Evolutionary conservation across 441 rosid species (phyloP).

Genomic region (Mallotus repandus): DNA sequence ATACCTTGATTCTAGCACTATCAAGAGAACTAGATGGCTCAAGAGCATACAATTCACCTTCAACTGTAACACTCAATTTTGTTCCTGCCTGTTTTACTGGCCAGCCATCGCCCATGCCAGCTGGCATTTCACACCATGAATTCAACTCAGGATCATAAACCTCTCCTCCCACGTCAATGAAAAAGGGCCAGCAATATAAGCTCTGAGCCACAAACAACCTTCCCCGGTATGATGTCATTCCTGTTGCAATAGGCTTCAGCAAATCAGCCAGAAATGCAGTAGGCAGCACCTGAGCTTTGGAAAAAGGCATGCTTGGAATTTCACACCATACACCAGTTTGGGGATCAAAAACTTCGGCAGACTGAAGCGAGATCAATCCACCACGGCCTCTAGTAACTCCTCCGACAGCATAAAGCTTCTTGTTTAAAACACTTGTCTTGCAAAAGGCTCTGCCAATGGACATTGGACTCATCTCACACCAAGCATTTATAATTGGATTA

Average conservation of each 20-base stretch:
- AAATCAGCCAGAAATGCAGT: slow-evolving; percentile 77
- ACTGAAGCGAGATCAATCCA: slow-evolving; percentile 71
- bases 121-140: slow-evolving; percentile 85
- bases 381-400: slow-evolving; percentile 71
- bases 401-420: slow-evolving; percentile 83
- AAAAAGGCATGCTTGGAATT: slow-evolving; percentile 87
- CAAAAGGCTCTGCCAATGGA: slow-evolving; percentile 70
- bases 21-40: slow-evolving; percentile 77
- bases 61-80: slow-evolving; percentile 69
- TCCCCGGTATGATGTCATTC: slow-evolving; percentile 85
- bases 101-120: slow-evolving; percentile 96
- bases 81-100: slow-evolving; percentile 89
- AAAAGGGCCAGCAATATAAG: slow-evolving; percentile 92
- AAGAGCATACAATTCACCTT: slow-evolving; percentile 68
- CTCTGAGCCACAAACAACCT: slow-evolving; percentile 86
- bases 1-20: slow-evolving; percentile 69
- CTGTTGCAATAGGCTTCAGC: slow-evolving; percentile 87
- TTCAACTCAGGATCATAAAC: slow-evolving; percentile 69
- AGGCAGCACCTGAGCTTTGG: slow-evolving; percentile 72
- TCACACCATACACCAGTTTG: slow-evolving; percentile 53
- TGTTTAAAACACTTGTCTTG: slow-evolving; percentile 66
- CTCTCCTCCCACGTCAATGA: slow-evolving; percentile 92
- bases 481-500: slow-evolving; percentile 58
- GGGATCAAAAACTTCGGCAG: slow-evolving; percentile 91
- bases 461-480: slow-evolving; percentile 79